Evolutionary conservation across 768 basidiomycete species (phyloP), one percentile per base, ranked within the genome.

Genomic region (Trametes punicea): DNA sequence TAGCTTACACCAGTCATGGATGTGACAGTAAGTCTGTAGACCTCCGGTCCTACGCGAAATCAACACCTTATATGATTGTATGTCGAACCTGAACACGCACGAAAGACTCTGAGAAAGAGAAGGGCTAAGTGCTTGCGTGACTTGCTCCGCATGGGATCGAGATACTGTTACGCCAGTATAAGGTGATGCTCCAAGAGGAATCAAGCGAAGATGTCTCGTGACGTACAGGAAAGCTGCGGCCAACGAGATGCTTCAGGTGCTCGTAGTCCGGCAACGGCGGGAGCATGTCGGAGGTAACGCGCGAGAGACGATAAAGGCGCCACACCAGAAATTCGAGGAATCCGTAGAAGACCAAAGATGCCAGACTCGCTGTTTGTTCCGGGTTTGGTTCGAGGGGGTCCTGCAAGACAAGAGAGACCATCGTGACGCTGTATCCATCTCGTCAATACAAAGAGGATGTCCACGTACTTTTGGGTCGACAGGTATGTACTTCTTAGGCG

Each of bases 331-430:
- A 63, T 38, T 78, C 74, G 62, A 80, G 63, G 68, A 70, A 80
- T 26, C 63, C 62, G 64, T 74, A 79, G 25, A 71, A 64, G n/a
- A 74, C 21, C 55, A 74, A 64, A 6, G 73, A 77, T n/a, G 75
- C 55, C 39, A 69, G 63, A 1, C 74, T 74, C 2, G 77, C 73
- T 6, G 75, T 77, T 54, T 79, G 79, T 61, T 81, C 78, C 0
- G 77, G 74, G 51, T 20, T 44, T 5, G 42, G 23, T 15, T 10
- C 7, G 1, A 26, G 10, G 5, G 25, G 23, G 11, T 44, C 11
- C 42, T 44, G 25, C 26, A 11, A 6, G 4, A 1, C 21, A n/a
- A n/a, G n/a, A n/a, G n/a, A n/a, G n/a, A n/a, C n/a, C n/a, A n/a
- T n/a, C n/a, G n/a, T 4, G 25, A 27, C n/a, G 23, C 11, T 11